phyloP scores from a whole-genome alignment of 352 stramenopile species.

The Phytophthora rubi region DNA sequence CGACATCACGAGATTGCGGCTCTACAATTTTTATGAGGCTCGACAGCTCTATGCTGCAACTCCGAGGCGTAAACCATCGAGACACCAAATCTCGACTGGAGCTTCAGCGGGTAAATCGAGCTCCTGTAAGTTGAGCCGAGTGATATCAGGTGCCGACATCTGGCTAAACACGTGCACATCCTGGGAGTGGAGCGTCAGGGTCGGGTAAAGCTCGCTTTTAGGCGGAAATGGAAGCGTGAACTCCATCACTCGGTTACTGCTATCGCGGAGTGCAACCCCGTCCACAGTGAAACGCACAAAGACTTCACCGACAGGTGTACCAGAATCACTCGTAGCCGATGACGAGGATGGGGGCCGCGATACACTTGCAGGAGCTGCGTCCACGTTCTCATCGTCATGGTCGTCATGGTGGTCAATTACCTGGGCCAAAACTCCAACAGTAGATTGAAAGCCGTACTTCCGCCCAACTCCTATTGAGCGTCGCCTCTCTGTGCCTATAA shows the following conservation, averaged over 20 bases:
- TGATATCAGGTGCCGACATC: constrained; percentile 81
- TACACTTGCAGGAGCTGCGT: constrained; percentile 12
- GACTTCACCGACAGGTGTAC: constrained; percentile 38
- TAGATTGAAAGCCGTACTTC: constrained; percentile 69
- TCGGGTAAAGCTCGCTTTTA: constrained; percentile 79
- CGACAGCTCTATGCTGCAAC: constrained; percentile 32
- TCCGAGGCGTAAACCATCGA: constrained; percentile 61
- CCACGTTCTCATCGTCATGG: constrained; percentile 14
- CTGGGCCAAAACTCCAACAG: constrained; percentile 75
- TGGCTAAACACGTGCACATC: constrained; percentile 78
- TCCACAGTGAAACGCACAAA: constrained; percentile 81
- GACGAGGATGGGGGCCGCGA: constrained; percentile 14
- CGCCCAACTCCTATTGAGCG: constrained; percentile 61
- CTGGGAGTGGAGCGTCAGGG: constrained; percentile 84
- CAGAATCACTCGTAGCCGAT: constrained; percentile 16
- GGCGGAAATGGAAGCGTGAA: constrained; percentile 67
- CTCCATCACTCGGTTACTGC: constrained; percentile 57
- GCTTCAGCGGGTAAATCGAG: constrained; percentile 49
- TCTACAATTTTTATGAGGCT: constrained; percentile 17
- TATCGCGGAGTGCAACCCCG: constrained; percentile 64
- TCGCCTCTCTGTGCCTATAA: constrained; percentile 66
- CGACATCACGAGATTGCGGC: constrained; percentile 18
- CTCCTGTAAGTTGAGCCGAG: constrained; percentile 52
- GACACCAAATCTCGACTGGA: constrained; percentile 66
- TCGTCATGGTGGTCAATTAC: constrained; percentile 43